Evolutionary conservation across 257 asterid genomes (phyloP), one percentile per base, ranked within the genome.

Genomic region (Primulina tabacum): DNA sequence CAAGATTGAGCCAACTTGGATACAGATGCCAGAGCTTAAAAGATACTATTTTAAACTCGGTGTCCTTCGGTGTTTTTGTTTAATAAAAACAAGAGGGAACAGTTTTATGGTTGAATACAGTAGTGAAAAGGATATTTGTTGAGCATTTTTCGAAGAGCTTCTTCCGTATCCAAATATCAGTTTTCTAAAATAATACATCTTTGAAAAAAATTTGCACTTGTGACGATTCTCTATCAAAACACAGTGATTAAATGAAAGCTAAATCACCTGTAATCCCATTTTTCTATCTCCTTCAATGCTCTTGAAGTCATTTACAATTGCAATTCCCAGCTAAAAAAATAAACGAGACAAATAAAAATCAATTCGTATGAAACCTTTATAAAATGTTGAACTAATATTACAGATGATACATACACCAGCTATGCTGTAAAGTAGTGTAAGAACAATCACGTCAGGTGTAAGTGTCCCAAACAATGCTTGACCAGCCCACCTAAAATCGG

Each of bases 381-480:
- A 69, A 50, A 43, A 47, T 64, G 67, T 6, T 47, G 43, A 20
- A 59, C 62, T 34, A 55, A 73, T 38, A 69, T 16, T 70, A 57
- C 37, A 65, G 58, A 29, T 52, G 67, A 71, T 69, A 69, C 87
- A 69, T 89, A 93, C 97, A 78, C 99, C 99, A 33, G 97, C 99
- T 64, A 87, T 70, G 71, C 99, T 90, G 83, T 93, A 93, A 72
- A 93, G 79, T 40, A 90, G 84, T 58, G 99, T 93, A 40, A 93
- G 89, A 68, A 93, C 96, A 65, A 93, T 64, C 65, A 90, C 77
- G 74, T 93, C 97, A 9, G 90, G 96, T 6, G 96, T 86, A 71
- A 93, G 92, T 67, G 96, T 93, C 73, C 99, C 99, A 70, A 93
- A 93, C 76, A 93, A 79, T 66, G 99, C 99, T 85, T 93, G 97